These are phyloP conservation scores for Schoenoplectus tabernaemontani DNA, from an alignment of 202 grass and related monocot species.

Conservation along the genomic window DNA sequence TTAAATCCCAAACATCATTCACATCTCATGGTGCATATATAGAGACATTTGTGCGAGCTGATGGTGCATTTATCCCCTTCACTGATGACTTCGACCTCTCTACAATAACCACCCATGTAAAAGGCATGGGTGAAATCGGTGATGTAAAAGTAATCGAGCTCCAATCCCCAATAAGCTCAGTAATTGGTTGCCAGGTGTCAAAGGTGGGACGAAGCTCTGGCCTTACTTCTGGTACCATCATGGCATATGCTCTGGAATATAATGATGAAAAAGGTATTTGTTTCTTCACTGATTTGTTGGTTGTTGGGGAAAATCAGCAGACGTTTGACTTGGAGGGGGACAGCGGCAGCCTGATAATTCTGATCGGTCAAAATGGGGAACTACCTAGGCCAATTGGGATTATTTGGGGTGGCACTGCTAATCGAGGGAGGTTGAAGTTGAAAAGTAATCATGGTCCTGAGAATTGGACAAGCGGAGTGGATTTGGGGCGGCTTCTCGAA, in stretches of 20 bases:
- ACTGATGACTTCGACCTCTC: constrained; percentile 78
- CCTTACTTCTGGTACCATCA: constrained; percentile 81
- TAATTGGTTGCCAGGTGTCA: constrained; percentile 76
- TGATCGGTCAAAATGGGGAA: constrained; percentile 57
- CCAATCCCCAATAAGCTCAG: constrained; percentile 66
- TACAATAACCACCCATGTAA: constrained; percentile 67
- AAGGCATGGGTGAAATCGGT: constrained; percentile 71
- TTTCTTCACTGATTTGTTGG: constrained; percentile 92
- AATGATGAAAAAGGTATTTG: constrained; percentile 98
- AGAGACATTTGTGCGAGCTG: constrained; percentile 99
- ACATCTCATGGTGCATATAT: constrained; percentile 31
- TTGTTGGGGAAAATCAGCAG: constrained; percentile 86
- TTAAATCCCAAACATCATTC: constrained; percentile 57
- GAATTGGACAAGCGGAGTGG: constrained; percentile 93
- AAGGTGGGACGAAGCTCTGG: constrained; percentile 96
- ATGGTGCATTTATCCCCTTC: constrained; percentile 94
- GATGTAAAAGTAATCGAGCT: constrained; percentile 81
- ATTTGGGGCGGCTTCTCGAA: constrained; percentile 89
- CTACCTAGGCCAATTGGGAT: constrained; percentile 83
- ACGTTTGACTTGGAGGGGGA: constrained; percentile 97
- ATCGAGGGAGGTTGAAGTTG: constrained; percentile 88
- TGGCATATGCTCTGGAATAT: constrained; percentile 92
- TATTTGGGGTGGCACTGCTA: constrained; percentile 95
- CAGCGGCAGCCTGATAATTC: constrained; percentile 86
- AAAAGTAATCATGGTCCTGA: constrained; percentile 70